phyloP scores from a whole-genome alignment of 345 rosid species.

The Citrus sp. region DNA sequence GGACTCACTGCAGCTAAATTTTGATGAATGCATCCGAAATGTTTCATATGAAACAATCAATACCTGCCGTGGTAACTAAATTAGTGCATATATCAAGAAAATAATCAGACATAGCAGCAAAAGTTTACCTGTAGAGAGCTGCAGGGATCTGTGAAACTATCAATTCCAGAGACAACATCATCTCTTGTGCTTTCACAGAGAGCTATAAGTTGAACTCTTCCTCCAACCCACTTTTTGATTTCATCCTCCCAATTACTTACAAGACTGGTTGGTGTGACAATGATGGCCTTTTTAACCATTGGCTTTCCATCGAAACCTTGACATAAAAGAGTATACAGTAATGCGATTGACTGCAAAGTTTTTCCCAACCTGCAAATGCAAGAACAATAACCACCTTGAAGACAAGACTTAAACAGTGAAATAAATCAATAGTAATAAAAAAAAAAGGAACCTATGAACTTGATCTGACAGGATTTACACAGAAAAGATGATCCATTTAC shows the following conservation, averaged over 20 bases:
- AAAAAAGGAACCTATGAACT: neutral
- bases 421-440: neutral
- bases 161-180: slow-evolving; percentile 90
- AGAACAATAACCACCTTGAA: slow-evolving; percentile 15
- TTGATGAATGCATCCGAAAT: slow-evolving; percentile 92
- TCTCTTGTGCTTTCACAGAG: slow-evolving; percentile 95
- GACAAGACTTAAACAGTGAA: neutral
- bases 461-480: neutral
- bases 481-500: slow-evolving; percentile 42
- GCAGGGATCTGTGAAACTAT: slow-evolving; percentile 58
- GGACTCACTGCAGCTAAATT: slow-evolving; percentile 66
- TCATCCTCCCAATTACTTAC: slow-evolving; percentile 99
- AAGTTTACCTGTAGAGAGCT: slow-evolving; percentile 69
- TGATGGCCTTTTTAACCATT: slow-evolving; percentile 86
- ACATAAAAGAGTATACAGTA: slow-evolving; percentile 76
- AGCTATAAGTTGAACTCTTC: slow-evolving; percentile 81
- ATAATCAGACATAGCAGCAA: slow-evolving; percentile 13
- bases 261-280: slow-evolving; percentile 98
- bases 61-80: slow-evolving; percentile 42
- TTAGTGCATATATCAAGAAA: slow-evolving; percentile 26
- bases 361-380: slow-evolving; percentile 83
- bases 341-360: slow-evolving; percentile 92
- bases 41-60: slow-evolving; percentile 96
- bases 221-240: slow-evolving; percentile 92
- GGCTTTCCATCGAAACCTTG: slow-evolving; percentile 96